Base-by-base conservation (phyloP, 495 filamentous ascomycete species). In the Xeromyces bisporus region DNA sequence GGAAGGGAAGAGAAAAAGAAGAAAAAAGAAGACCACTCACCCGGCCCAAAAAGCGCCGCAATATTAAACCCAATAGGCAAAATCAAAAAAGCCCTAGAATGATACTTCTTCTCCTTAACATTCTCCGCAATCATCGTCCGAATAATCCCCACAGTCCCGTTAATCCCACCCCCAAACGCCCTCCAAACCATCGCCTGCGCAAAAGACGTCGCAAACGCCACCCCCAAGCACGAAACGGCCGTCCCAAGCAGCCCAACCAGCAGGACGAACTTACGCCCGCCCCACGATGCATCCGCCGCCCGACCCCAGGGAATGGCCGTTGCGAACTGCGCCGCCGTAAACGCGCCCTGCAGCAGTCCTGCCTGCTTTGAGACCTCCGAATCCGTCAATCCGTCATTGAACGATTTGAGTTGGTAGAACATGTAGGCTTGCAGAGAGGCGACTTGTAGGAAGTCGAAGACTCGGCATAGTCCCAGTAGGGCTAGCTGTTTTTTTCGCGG, bases 221-320 rank as follows among this genome's bases (percentile, higher is more conserved):
- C 86, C n/a, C 82, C 82, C 18, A 85, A 30, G 42, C 71, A 73
- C 2, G 76, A 80, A 18, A 78, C 45, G 11, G 71, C 69, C 0
- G 80, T 85, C 1, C 81, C 81, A 10, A 71, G 30, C 14, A 89
- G 50, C 8, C 81, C 82, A 30, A 87, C 71, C 36, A 89, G 46
- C 41, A 92, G 55, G 23, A 86, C 78, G 18, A 71, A 76, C 48
- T 82, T 84, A 14, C 82, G 66, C 7, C 82, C 82, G 25, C 71
- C 67, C 48, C 61, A 61, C 30, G 70, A 65, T 2, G 71, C 71
- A 52, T 89, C 81, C 2, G 80, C 77, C 16, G 77, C 54, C 1
- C 77, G 66, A 3, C 82, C 82, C 82, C 82, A 89, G 14, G 80
- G 46, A 49, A 91, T 80, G n/a, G 78, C 80, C 1, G 82, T 87